A percentile compares a stretch with the other conserved stretches of the same genome.
These are phyloP conservation scores for Sicyos edulis DNA, from an alignment of 306 rosid species.

Conservation along the genomic window DNA sequence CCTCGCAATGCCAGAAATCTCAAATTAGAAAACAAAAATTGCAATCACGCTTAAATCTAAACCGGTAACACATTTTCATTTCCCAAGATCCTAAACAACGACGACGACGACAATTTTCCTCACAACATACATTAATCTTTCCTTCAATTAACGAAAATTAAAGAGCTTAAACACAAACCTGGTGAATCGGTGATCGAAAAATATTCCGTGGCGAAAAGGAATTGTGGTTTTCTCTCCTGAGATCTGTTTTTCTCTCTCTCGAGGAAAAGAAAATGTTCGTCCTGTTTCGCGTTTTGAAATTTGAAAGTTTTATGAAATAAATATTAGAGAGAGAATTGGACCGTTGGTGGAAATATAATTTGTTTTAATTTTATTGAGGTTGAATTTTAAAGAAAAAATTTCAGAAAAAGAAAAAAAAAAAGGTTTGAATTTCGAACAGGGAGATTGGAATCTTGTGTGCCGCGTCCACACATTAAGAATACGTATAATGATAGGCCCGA, in stretches of 20 bases:
- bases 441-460: neutral
- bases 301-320: neutral
- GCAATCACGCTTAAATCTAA: neutral
- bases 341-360: constrained; percentile 4
- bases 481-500: neutral
- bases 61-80: neutral
- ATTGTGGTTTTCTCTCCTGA: neutral
- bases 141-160: neutral
- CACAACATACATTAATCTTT: neutral
- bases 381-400: no score
- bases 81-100: neutral
- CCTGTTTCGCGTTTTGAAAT: constrained; percentile 3
- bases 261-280: constrained; percentile 9
- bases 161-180: neutral
- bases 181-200: neutral
- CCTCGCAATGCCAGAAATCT: neutral
- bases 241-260: neutral
- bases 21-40: neutral
- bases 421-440: constrained; percentile 5
- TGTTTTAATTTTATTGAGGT: neutral
- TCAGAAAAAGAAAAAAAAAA: neutral
- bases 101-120: neutral
- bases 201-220: neutral
- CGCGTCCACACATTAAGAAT: neutral
- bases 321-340: neutral